Percentiles rank a stretch among this genome's conserved stretches.
Conservation (phyloP, 495 filamentous ascomycete genomes). For the Talaromyces ruber region DNA sequence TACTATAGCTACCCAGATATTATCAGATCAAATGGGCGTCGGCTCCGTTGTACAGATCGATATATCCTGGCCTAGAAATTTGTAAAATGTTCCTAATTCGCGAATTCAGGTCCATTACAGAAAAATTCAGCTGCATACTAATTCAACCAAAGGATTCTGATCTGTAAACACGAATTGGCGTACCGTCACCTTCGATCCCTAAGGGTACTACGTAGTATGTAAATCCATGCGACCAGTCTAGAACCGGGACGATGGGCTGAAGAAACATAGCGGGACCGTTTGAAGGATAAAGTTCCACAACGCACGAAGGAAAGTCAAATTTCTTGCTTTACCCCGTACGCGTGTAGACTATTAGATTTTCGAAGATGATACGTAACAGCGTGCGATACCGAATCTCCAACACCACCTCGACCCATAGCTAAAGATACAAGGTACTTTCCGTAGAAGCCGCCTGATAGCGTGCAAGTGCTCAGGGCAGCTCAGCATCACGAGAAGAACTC, state of each 20-base stretch:
- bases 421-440: no score
- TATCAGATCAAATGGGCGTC: background rate
- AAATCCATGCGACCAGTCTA: background rate
- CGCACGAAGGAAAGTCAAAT: background rate
- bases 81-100: background rate
- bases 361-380: background rate
- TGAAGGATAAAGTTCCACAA: no score
- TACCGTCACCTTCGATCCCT: background rate
- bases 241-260: background rate
- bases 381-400: background rate
- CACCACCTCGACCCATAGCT: no score
- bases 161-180: background rate
- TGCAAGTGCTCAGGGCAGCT: background rate
- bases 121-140: background rate
- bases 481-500: background rate
- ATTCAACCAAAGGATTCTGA: background rate
- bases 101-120: no score
- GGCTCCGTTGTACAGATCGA: background rate
- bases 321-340: background rate
- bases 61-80: background rate
- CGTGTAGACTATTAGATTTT: background rate
- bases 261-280: background rate
- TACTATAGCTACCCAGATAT: background rate
- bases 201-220: background rate
- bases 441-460: background rate